phyloP scores from a whole-genome alignment of 148 eudicot species.

The Simmondsia chinensis region DNA sequence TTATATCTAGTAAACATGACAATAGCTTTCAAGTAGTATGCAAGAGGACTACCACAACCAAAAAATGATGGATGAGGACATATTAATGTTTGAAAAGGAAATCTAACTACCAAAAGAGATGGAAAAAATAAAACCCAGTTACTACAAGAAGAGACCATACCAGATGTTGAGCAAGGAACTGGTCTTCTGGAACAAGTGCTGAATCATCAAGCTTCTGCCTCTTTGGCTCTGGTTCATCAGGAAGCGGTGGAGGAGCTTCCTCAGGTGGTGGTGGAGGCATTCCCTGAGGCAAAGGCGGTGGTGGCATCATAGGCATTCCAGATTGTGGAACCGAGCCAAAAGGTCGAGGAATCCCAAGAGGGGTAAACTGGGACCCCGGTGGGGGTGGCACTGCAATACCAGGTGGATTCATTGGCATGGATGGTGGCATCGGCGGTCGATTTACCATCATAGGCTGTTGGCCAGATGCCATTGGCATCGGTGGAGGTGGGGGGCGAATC shows the following conservation, averaged over 20 bases:
- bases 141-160: conserved; percentile 20
- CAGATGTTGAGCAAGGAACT: conserved; percentile 70
- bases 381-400: conserved; percentile 47
- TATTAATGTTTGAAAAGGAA: no score
- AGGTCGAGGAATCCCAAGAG: conserved; percentile 41
- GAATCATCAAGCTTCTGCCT: conserved; percentile 73
- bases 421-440: conserved; percentile 48
- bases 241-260: conserved; percentile 83
- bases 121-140: background rate
- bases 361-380: conserved; percentile 61
- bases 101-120: background rate
- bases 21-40: no score
- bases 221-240: conserved; percentile 84
- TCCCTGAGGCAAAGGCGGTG: conserved; percentile 64
- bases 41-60: no score
- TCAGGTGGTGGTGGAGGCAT: conserved; percentile 79
- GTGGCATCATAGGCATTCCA: conserved; percentile 55
- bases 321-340: conserved; percentile 29
- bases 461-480: conserved; percentile 52
- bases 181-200: conserved; percentile 67
- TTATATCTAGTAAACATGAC: no score
- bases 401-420: conserved; percentile 19
- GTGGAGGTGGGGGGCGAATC: conserved; percentile 50
- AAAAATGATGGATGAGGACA: no score
- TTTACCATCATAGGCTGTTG: conserved; percentile 63